Conservation (phyloP, 2,329 filamentous ascomycete genomes). For the Colletotrichum cuscutae region DNA sequence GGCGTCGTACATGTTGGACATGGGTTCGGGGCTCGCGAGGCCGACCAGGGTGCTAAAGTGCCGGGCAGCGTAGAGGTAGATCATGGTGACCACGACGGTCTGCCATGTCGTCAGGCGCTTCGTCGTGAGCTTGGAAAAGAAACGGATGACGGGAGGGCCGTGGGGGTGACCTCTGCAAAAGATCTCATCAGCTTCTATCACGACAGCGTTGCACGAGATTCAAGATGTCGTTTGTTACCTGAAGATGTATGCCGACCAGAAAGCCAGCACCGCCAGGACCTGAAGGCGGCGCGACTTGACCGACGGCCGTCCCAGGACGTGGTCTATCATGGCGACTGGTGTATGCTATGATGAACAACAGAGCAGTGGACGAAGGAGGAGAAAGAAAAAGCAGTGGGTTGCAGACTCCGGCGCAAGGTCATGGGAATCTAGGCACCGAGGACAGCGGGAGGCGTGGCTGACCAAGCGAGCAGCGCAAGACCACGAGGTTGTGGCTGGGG, state of each 20-base stretch:
- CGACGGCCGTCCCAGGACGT: slow-evolving; percentile 91
- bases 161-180: slow-evolving; percentile 79
- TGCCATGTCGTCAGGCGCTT: slow-evolving; percentile 87
- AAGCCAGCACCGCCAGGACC: slow-evolving; percentile 88
- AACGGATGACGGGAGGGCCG: slow-evolving; percentile 82
- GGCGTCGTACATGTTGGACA: slow-evolving; percentile 92
- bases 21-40: slow-evolving; percentile 90
- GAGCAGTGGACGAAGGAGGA: neutral
- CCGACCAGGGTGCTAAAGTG: slow-evolving; percentile 95
- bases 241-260: slow-evolving; percentile 89
- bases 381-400: neutral
- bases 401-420: neutral
- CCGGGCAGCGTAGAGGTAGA: slow-evolving; percentile 89
- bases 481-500: slow-evolving; percentile 26
- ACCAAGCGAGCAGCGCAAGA: slow-evolving; percentile 21
- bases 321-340: slow-evolving; percentile 72
- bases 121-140: slow-evolving; percentile 77
- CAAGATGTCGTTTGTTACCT: slow-evolving; percentile 58
- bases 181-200: neutral
- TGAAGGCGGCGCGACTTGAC: slow-evolving; percentile 92
- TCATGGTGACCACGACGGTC: slow-evolving; percentile 84
- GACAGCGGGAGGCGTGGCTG: slow-evolving; percentile 11
- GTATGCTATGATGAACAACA: neutral
- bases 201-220: neutral
- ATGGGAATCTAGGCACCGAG: slow-evolving; percentile 2